Percentiles rank a stretch among this genome's conserved stretches.
Conservation (phyloP, 1,284 basidiomycete species). For the Amylostereum chailletii region DNA sequence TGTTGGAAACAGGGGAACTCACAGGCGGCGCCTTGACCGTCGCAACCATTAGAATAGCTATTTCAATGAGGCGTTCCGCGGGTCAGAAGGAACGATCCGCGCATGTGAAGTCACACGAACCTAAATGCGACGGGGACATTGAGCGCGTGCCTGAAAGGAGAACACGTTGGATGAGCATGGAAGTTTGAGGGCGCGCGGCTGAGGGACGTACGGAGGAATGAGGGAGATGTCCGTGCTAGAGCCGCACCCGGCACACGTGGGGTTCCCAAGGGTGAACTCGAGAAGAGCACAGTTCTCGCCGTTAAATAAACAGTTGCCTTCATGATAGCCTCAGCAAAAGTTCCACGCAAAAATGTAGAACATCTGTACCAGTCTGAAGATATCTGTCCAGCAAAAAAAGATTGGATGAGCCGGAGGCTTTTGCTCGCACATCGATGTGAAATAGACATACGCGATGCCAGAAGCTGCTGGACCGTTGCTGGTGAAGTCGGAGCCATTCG, state of each 20-base stretch:
- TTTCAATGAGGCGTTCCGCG: neutral
- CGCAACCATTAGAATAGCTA: conserved; percentile 22
- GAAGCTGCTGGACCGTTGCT: conserved; percentile 18
- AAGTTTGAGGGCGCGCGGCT: neutral
- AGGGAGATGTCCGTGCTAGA: conserved; percentile 36
- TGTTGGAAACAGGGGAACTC: conserved; percentile 2
- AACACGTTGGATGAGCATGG: neutral
- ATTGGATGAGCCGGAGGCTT: neutral
- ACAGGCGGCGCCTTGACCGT: conserved; percentile 24
- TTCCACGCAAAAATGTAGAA: neutral
- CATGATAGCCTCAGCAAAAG: neutral
- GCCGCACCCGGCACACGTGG: conserved; percentile 28
- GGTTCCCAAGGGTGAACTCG: conserved; percentile 35
- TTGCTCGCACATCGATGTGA: neutral
- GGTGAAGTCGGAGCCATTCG: conserved; percentile 25
- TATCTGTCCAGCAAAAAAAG: conserved; percentile 8
- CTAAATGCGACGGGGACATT: conserved; percentile 23
- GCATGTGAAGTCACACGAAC: conserved; percentile 5
- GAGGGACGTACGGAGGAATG: conserved; percentile 28
- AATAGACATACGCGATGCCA: conserved; percentile 24
- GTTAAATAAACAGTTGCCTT: conserved; percentile 27
- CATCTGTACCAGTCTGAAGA: conserved; percentile 13
- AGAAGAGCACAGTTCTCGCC: conserved; percentile 34
- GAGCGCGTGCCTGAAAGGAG: conserved; percentile 20
- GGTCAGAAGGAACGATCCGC: neutral